These are phyloP conservation scores for Hymenoscyphus scutula DNA, from an alignment of 2,329 filamentous ascomycete species.

Conservation along the genomic window DNA sequence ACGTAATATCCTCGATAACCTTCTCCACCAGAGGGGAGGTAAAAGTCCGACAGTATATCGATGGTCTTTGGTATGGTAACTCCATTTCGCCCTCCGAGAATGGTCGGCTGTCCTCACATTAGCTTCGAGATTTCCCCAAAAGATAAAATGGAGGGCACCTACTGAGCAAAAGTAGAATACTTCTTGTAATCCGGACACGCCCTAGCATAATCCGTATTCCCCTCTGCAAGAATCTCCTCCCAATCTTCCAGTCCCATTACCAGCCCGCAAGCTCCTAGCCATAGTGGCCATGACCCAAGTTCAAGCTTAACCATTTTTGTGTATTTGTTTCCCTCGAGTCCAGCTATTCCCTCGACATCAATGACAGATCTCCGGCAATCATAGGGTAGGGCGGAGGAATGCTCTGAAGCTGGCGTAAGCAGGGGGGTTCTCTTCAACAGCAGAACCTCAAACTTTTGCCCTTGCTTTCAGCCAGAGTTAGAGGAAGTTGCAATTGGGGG, in stretches of 20 bases:
- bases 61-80: conserved; percentile 84
- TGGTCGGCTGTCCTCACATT: conserved; percentile 57
- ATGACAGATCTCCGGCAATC: background rate
- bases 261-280: conserved; percentile 14
- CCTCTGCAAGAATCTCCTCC: conserved; percentile 12
- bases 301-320: conserved; percentile 11
- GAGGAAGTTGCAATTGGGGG: background rate
- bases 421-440: too few species aligned
- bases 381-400: background rate
- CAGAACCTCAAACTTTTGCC: too few species aligned
- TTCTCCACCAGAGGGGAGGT: conserved; percentile 81
- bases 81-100: conserved; percentile 74
- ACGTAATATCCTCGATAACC: conserved; percentile 79
- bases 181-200: conserved; percentile 38
- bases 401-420: too few species aligned
- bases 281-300: conserved; percentile 21
- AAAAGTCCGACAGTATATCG: conserved; percentile 81
- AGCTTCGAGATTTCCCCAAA: conserved; percentile 7
- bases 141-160: conserved; percentile 10
- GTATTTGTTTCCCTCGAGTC: background rate
- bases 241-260: conserved; percentile 9
- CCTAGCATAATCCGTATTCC: conserved; percentile 19
- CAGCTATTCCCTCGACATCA: conserved; percentile 2
- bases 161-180: conserved; percentile 35
- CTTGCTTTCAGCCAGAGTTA: too few species aligned